Percentiles rank a stretch among this genome's conserved stretches.
Conservation (phyloP, 1,139 yeast genomes). For the Lodderomyces beijingensis region DNA sequence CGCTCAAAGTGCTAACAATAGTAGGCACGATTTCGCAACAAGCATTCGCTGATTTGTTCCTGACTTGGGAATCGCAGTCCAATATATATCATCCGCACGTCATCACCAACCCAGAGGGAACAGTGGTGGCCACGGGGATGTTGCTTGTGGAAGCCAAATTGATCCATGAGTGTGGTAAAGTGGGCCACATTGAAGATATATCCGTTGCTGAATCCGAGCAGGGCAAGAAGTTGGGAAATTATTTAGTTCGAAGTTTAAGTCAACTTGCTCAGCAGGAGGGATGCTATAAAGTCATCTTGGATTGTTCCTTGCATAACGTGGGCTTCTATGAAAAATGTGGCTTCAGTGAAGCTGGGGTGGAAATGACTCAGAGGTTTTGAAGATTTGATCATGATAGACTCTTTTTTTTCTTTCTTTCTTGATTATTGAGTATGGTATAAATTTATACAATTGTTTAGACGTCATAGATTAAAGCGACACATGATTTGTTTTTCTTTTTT, state of each 20-base stretch:
- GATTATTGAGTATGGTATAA: too few species aligned
- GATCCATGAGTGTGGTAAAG: constrained; percentile 75
- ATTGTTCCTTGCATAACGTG: constrained; percentile 78
- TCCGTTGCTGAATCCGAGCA: constrained; percentile 75
- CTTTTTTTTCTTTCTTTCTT: too few species aligned
- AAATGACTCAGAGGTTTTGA: constrained; percentile 50
- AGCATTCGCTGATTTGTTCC: constrained; percentile 39
- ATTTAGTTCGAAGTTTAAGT: constrained; percentile 60
- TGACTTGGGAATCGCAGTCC: constrained; percentile 45
- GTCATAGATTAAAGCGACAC: not conserved
- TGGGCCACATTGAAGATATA: constrained; percentile 95
- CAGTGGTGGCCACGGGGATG: constrained; percentile 49
- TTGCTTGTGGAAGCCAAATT: constrained; percentile 54
- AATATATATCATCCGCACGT: constrained; percentile 56
- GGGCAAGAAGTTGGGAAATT: constrained; percentile 75
- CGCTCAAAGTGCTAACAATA: constrained; percentile 54
- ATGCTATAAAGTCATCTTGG: constrained; percentile 86
- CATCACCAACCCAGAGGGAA: constrained; percentile 44
- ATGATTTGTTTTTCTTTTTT: too few species aligned
- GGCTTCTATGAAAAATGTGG: constrained; percentile 91
- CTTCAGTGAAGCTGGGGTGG: constrained; percentile 59
- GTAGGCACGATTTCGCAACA: constrained; percentile 53
- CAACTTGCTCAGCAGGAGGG: constrained; percentile 56
- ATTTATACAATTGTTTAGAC: not conserved
- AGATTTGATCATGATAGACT: not conserved